Evolutionary conservation across 2,329 filamentous ascomycete species (phyloP).

Genomic region (Fusarium clavum): DNA sequence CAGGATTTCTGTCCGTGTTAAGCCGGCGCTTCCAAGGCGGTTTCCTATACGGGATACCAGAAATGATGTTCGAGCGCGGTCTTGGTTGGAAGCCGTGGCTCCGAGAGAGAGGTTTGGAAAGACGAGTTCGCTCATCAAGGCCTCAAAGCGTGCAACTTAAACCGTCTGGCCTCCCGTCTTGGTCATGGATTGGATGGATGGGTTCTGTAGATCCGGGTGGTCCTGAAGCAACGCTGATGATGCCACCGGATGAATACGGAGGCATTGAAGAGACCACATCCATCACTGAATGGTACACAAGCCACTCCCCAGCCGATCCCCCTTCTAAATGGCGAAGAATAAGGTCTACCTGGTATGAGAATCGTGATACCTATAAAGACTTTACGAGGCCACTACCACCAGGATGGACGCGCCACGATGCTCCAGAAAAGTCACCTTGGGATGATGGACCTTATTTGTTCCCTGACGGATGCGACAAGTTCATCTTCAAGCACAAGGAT

Average conservation of each 20-base stretch:
- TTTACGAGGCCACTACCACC: not conserved
- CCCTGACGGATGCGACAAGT: conserved; percentile 7
- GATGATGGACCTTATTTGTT: not conserved
- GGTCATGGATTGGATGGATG: conserved; percentile 29
- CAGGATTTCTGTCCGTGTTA: not conserved
- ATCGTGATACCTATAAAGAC: conserved; percentile 7
- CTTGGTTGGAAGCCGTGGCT: not conserved
- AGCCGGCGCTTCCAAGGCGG: conserved; percentile 13
- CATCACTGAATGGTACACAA: conserved; percentile 15
- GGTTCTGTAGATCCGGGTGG: not conserved
- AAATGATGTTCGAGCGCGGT: conserved; percentile 20
- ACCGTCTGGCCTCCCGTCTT: conserved; percentile 9
- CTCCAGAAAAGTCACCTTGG: not conserved
- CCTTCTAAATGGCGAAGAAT: conserved; percentile 1
- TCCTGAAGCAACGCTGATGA: not conserved
- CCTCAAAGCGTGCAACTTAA: not conserved
- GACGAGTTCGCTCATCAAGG: not conserved
- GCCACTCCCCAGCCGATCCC: not conserved
- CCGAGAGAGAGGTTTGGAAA: not conserved
- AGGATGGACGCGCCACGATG: conserved; percentile 12
- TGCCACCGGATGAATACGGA: fast-evolving
- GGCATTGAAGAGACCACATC: conserved; percentile 6
- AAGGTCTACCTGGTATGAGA: conserved; percentile 5
- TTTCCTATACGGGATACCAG: conserved; percentile 11
- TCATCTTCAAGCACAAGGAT: not conserved